A percentile compares a stretch with the other conserved stretches of the same genome.
Conservation (phyloP, 768 basidiomycete genomes). For the Trametes cubensis region DNA sequence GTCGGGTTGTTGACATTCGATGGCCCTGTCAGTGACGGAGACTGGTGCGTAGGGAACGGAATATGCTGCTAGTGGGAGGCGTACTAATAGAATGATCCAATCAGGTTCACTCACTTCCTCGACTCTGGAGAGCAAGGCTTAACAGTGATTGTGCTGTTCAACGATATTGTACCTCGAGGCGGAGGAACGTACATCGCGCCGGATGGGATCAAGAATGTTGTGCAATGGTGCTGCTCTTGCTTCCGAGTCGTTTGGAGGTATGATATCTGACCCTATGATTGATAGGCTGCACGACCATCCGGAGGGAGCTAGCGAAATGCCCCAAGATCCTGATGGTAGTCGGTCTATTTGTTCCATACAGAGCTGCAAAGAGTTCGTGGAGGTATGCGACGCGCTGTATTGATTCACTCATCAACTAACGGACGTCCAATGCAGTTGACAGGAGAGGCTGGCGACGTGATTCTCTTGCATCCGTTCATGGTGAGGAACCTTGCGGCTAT, state of each 20-base stretch:
- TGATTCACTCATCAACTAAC: background rate
- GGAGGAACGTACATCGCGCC: conserved; percentile 43
- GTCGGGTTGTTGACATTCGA: background rate
- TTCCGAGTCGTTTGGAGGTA: no score
- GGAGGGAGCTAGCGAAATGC: conserved; percentile 24
- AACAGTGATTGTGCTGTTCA: conserved; percentile 40
- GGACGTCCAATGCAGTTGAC: conserved; percentile 29
- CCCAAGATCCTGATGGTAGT: conserved; percentile 28
- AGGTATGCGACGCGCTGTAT: conserved; percentile 15
- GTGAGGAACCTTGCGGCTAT: conserved; percentile 16
- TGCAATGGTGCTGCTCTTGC: conserved; percentile 19
- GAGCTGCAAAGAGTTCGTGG: conserved; percentile 30
- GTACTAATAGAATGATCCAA: no score
- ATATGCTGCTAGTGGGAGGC: no score
- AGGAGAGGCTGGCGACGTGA: conserved; percentile 41
- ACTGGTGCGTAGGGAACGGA: conserved; percentile 27
- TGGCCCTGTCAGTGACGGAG: conserved; percentile 28
- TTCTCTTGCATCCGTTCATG: conserved; percentile 43
- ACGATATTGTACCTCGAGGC: conserved; percentile 37
- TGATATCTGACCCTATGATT: no score
- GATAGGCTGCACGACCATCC: conserved; percentile 29
- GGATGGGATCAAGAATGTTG: conserved; percentile 36
- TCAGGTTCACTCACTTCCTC: conserved; percentile 38
- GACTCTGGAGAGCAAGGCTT: conserved; percentile 44
- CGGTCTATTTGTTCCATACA: conserved; percentile 25